phyloP scores from a whole-genome alignment of 2,329 filamentous ascomycete genomes.

The Pseudogymnoascus sp. region DNA sequence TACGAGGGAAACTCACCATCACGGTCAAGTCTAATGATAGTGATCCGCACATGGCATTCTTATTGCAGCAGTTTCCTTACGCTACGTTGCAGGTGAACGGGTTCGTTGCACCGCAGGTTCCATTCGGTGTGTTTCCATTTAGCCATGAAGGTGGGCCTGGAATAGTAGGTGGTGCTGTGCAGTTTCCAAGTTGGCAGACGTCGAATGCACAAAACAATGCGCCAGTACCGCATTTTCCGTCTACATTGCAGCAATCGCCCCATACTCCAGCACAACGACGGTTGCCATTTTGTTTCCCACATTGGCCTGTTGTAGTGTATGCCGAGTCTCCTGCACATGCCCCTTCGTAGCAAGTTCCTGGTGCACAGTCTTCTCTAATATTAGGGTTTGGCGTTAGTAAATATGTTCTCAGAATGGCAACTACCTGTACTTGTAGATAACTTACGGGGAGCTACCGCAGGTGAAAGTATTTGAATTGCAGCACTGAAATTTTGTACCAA shows the following conservation, averaged over 20 bases:
- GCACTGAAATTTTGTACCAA: not conserved
- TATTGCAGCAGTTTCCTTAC: not conserved
- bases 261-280: not conserved
- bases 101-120: not conserved
- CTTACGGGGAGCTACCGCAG: not conserved
- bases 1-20: not conserved
- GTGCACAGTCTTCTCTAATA: not conserved
- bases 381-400: not conserved
- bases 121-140: not conserved
- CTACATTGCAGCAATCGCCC: not conserved
- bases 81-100: not conserved
- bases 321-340: not conserved
- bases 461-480: not conserved
- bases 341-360: not conserved
- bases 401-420: not conserved
- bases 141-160: not conserved
- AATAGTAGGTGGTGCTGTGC: not conserved
- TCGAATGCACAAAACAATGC: not conserved
- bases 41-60: not conserved
- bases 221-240: not conserved
- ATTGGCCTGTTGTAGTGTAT: not conserved
- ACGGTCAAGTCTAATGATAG: not conserved
- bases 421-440: not conserved
- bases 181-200: not conserved
- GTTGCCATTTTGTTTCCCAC: not conserved